Percentiles rank a stretch among this genome's conserved stretches.
phyloP scores from a whole-genome alignment of 139 green algal species.

The Auxenochlorella pyrenoidosa region DNA sequence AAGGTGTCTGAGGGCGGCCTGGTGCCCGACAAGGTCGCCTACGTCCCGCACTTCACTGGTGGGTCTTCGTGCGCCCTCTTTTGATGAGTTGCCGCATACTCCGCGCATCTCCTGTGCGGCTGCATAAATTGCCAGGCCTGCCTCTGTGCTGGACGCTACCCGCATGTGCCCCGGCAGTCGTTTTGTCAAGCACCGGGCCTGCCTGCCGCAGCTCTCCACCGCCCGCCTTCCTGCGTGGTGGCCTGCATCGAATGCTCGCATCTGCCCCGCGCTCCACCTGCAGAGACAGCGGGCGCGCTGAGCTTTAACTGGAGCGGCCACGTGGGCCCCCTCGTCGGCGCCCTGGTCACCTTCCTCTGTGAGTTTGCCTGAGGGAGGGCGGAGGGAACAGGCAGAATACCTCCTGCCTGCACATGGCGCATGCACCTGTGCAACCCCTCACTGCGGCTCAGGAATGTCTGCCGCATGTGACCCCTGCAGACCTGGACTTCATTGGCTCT shows the following conservation, averaged over 20 bases:
- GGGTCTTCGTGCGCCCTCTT: not conserved
- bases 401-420: too few species aligned
- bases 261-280: not conserved
- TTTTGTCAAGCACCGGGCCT: too few species aligned
- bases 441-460: too few species aligned
- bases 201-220: not conserved
- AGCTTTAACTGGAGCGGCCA: slow-evolving; percentile 65
- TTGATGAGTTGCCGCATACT: too few species aligned
- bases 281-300: slow-evolving; percentile 50
- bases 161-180: too few species aligned
- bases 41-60: not conserved
- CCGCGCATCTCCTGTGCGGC: too few species aligned
- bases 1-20: slow-evolving; percentile 40
- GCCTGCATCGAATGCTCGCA: not conserved
- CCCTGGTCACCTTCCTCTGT: slow-evolving; percentile 50
- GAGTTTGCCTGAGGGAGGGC: not conserved
- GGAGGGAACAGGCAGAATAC: not conserved
- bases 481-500: slow-evolving; percentile 63
- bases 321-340: slow-evolving; percentile 42
- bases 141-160: too few species aligned
- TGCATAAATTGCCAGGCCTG: too few species aligned
- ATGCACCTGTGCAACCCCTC: too few species aligned
- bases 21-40: slow-evolving; percentile 31
- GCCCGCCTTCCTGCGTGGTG: not conserved
- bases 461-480: not conserved